Evolutionary conservation across 208 protist species (phyloP), one percentile per base, ranked within the genome.

Genomic region (Acanthamoeba castellanii): DNA sequence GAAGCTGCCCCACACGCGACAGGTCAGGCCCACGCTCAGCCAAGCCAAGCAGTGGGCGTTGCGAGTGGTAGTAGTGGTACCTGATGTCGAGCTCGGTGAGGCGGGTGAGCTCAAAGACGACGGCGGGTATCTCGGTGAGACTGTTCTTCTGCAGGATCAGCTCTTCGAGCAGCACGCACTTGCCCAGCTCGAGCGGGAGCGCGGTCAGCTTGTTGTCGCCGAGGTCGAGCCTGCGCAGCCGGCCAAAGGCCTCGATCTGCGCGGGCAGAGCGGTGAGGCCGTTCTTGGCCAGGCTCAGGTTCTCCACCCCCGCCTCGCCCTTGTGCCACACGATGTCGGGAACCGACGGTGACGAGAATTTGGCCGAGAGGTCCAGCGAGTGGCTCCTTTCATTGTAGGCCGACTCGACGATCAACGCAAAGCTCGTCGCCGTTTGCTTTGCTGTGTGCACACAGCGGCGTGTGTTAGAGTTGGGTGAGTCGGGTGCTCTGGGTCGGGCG

Each of bases 41-140:
- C 8, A 78, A 7, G 34, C 37, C 37, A 37, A 37, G 37, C 37
- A 37, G 37, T 37, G 37, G 37, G 37, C 2, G 30, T 25, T 81
- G 11, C 42, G 2, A 3, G 30, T n/a, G 30, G 30, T 81, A 8
- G 22, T 25, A 59, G 25, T 9, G 16, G 22, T 34, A 88, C 78
- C 78, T 89, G 27, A 89, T 37, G 52, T 89, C 82, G 20, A 89
- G 30, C 30, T 59, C 47, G 47, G 52, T 37, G 20, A 89, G 82
- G 22, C 37, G 27, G 30, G 50, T 34, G 18, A 89, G 82, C 42
- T 45, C 5, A 32, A n/a, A 89, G 57, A 89, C 52, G 18, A 66
- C 82, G 50, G 27, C 57, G 25, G 82, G 82, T 8, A 89, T 27
- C 22, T 59, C 52, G 22, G 30, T 66, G 13, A 89, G 32, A 9